These are phyloP conservation scores for Scheffersomyces titani DNA, from an alignment of 1,139 yeast genomes.

Conservation along the genomic window DNA sequence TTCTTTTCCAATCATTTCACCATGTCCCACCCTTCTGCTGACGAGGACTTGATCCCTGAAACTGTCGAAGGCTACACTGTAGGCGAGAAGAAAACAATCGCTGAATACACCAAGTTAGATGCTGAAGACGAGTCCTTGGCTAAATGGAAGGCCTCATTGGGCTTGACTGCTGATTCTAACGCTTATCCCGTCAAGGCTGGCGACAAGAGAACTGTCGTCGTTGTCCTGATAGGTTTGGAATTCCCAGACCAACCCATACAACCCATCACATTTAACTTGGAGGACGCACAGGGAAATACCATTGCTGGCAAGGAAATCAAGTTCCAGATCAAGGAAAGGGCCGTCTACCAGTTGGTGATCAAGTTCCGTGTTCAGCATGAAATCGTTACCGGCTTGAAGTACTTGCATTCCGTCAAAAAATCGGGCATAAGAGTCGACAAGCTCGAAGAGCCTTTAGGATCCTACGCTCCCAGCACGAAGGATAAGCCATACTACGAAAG, in stretches of 20 bases:
- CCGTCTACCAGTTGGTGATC: conserved; percentile 70
- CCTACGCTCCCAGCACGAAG: conserved; percentile 86
- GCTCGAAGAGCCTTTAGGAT: conserved; percentile 84
- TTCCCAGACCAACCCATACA: conserved; percentile 62
- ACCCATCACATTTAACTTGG: conserved; percentile 67
- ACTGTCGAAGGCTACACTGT: conserved; percentile 71
- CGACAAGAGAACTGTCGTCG: conserved; percentile 76
- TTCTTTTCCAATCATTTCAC: background rate
- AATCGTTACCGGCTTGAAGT: conserved; percentile 86
- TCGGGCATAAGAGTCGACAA: conserved; percentile 87
- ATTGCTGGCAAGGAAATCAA: conserved; percentile 53
- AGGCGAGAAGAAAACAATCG: conserved; percentile 81
- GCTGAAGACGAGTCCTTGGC: conserved; percentile 90
- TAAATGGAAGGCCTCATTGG: conserved; percentile 91
- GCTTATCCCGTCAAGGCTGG: conserved; percentile 68
- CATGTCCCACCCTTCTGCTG: conserved; percentile 23
- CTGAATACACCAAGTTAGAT: conserved; percentile 80
- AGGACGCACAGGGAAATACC: conserved; percentile 53
- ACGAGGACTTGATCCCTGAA: conserved; percentile 67
- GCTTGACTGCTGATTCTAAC: conserved; percentile 56
- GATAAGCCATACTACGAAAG: conserved; percentile 82
- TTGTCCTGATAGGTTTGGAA: conserved; percentile 71
- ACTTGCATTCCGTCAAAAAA: conserved; percentile 81
- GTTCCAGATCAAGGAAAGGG: conserved; percentile 75
- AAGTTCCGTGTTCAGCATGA: conserved; percentile 88